Evolutionary conservation across 2,329 filamentous ascomycete genomes (phyloP), one percentile per base, ranked within the genome.

Genomic region (Thielaviopsis musarum): DNA sequence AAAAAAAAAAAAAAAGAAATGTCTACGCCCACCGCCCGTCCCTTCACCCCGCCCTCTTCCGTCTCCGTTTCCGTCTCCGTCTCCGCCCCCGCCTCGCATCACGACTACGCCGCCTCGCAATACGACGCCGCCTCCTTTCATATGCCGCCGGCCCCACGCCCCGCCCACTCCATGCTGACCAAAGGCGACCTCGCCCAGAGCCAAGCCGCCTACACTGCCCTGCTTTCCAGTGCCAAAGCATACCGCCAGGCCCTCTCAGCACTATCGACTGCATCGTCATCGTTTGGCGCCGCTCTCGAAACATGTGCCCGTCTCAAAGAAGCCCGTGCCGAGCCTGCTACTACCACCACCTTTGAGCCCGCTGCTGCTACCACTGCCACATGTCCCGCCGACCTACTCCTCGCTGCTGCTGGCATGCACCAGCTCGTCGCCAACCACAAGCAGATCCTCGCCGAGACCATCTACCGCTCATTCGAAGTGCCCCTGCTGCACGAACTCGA

Each of bases 401-500:
- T 86, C 61, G 76, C 80, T 30, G 79, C 81, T 13, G 79, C 80
- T 38, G 83, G 83, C 41, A 75, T 85, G 49, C 83, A 86, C 67
- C 81, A 85, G 65, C 74, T 86, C 21, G 74, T 85, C 61, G 82
- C 82, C 53, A 86, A 85, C 70, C 83, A 86, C 72, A 80, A 84
- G 68, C 81, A 85, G 66, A 85, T 86, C 65, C 75, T 86, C 3
- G 80, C 77, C 63, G 83, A 86, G 70, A 85, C 81, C 0, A 80
- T 86, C 9, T 85, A 86, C 69, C 75, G 82, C 59, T 76, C 75
- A 61, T 85, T 86, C 67, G 83, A 86, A 69, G 81, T 85, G 45
- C 83, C 83, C 3, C 72, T 86, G 22, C 74, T 85, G n/a, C 81
- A 85, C 70, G 83, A 85, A 70, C 73, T 85, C 30, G 83, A 86